Base-by-base conservation (phyloP, 2,329 filamentous ascomycete genomes). In the Ascochyta lentis region DNA sequence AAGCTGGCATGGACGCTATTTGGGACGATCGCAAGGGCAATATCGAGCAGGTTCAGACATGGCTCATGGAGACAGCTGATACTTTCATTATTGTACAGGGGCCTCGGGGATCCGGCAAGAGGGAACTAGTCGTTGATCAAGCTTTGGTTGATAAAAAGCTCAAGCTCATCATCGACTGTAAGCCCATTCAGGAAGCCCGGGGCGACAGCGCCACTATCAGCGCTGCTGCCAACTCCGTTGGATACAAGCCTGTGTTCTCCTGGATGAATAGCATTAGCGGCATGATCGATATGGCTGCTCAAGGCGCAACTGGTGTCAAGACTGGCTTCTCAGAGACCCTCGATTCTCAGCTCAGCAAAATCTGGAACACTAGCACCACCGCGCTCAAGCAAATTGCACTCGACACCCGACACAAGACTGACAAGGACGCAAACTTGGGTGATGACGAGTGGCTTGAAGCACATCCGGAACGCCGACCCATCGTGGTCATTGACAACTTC, bases 211-310 rank as follows among this genome's bases (percentile, higher is more conserved):
- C 88, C 3, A 96, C 91, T 0, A 96, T 99, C 67, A 86, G 86
- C 57, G 87, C 89, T 37, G 87, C 95, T 6, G 95, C 94, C 0
- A 79, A 81, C 1, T 86, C 93, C 61, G 93, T 98, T 44, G 94
- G 95, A 8, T 98, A 97, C 72, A 84, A 90, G 8, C 95, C 95
- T 0, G 87, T 99, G 0, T 99, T 99, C 74, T 96, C 91, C 0
- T 98, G 93, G 91, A 90, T 96, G 78, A 97, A 98, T 76, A 96
- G 88, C 69, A 86, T 98, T 63, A 96, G 91, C 76, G 96, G 92
- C 72, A 86, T 97, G 77, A 82, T 96, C 61, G 95, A 98, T 66
- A 84, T 98, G 34, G 95, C 94, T 22, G 91, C 95, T 1, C 94
- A 97, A 73, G 91, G 93, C 65, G 95, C 95, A 12, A 96, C 94